Percentiles rank a stretch among this genome's conserved stretches.
Evolutionary conservation across 257 asterid species (phyloP).

Genomic region (Cruciata laevipes): DNA sequence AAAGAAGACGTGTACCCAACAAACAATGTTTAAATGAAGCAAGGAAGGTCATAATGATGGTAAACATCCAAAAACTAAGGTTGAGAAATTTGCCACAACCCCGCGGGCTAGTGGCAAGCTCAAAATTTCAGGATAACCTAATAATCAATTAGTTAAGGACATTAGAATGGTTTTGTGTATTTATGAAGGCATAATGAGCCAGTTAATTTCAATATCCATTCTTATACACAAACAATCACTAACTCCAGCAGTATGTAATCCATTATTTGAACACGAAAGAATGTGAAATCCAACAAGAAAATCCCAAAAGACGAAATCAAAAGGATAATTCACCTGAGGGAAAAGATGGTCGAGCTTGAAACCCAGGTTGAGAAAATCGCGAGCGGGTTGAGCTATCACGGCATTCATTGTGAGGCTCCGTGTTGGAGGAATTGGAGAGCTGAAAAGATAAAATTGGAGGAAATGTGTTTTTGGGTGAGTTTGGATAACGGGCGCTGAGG

Average conservation of each 20-base stretch:
- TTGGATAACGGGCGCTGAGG: neutral
- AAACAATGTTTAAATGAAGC: neutral
- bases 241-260: neutral
- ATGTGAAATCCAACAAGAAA: neutral
- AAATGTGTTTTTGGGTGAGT: slow-evolving; percentile 3
- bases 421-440: neutral
- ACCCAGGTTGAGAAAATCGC: slow-evolving; percentile 13
- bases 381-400: slow-evolving; percentile 18
- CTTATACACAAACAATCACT: neutral
- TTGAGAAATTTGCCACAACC: neutral
- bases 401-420: slow-evolving; percentile 13
- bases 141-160: neutral
- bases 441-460: neutral
- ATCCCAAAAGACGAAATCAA: neutral
- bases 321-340: slow-evolving; percentile 8
- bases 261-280: neutral
- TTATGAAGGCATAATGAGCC: neutral
- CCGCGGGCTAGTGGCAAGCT: neutral
- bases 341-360: slow-evolving; percentile 8
- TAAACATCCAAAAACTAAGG: neutral
- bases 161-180: neutral
- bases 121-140: neutral
- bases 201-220: neutral
- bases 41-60: neutral
- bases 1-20: neutral